Evolutionary conservation across 805 yeast genomes (phyloP), one percentile per base, ranked within the genome.

Genomic region (Maudiozyma turicensis): DNA sequence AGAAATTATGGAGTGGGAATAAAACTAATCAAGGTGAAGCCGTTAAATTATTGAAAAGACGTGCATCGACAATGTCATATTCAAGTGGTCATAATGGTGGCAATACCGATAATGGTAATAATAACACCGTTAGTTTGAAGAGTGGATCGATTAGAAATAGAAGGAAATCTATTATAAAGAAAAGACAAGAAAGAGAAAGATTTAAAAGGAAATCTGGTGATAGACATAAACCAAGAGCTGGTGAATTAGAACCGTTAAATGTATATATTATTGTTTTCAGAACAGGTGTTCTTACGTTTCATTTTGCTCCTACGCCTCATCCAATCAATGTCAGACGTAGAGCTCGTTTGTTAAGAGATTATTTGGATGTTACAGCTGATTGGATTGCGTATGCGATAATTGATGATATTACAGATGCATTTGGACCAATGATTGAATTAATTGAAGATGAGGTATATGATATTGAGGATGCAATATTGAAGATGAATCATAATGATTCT

Each of bases 381-480:
- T 93, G 99, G 99, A 84, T 93, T 43, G 91, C 96, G 1, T 93
- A 93, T 68, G 98, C 98, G 0, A 70, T 93, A 54, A 87, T 93
- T 57, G 99, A 93, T 70, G 98, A 93, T 64, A 87, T 93, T 54
- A 91, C 97, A 0, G 99, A 93, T 72, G 95, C 95, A 0, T 93
- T 87, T 72, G 98, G 95, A 0, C 99, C 99, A 2, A 80, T 93
- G 84, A 90, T 93, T 53, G 95, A 87, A 50, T 79, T 91, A 44
- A 90, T 93, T 47, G 98, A 93, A 62, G 88, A 82, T 51, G 99
- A 93, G 59, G 98, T 93, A 26, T 88, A 89, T 63, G 76, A 80
- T n/a, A 93, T 93, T 53, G 99, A 93, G 60, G 96, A 91, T 59
- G 85, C 90, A 3, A 91, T 93, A 47, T 71, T 93, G 58, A 75